A percentile compares a stretch with the other conserved stretches of the same genome.
These are phyloP conservation scores for Chaetomium tenue DNA, from an alignment of 495 filamentous ascomycete genomes.

Conservation along the genomic window DNA sequence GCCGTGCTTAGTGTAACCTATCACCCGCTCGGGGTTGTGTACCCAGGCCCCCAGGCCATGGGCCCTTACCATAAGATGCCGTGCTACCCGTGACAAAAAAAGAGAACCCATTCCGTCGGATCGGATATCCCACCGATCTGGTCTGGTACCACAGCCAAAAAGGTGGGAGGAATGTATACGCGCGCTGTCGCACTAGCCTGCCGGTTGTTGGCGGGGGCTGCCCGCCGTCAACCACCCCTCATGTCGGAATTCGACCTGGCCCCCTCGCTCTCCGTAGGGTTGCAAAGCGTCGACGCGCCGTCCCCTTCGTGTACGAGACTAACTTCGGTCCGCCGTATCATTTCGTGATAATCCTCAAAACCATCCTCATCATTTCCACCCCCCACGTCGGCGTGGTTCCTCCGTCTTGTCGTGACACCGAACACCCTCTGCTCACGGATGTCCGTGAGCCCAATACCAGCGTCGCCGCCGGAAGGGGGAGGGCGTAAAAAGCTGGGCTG, in stretches of 20 bases:
- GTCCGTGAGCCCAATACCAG: background rate
- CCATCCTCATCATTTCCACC: background rate
- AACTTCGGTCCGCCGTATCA: background rate
- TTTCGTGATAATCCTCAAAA: conserved; percentile 3
- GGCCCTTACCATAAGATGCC: background rate
- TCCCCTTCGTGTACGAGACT: background rate
- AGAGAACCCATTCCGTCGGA: conserved; percentile 3
- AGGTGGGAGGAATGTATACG: background rate
- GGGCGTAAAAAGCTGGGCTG: background rate
- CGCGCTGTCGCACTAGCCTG: background rate
- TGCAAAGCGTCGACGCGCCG: background rate
- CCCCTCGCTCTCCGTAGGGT: background rate
- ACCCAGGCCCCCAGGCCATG: background rate
- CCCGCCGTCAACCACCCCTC: background rate
- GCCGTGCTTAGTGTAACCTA: background rate
- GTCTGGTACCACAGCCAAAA: background rate
- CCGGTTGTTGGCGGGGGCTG: no score
- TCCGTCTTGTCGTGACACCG: background rate
- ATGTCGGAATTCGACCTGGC: background rate
- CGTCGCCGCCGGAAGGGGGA: background rate
- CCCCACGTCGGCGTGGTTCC: background rate
- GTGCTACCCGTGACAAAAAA: conserved; percentile 1
- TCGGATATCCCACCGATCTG: background rate
- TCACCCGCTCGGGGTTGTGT: background rate
- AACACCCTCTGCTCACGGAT: background rate